Evolutionary conservation across 805 yeast species (phyloP), one percentile per base, ranked within the genome.

Genomic region (Candida boleticola): DNA sequence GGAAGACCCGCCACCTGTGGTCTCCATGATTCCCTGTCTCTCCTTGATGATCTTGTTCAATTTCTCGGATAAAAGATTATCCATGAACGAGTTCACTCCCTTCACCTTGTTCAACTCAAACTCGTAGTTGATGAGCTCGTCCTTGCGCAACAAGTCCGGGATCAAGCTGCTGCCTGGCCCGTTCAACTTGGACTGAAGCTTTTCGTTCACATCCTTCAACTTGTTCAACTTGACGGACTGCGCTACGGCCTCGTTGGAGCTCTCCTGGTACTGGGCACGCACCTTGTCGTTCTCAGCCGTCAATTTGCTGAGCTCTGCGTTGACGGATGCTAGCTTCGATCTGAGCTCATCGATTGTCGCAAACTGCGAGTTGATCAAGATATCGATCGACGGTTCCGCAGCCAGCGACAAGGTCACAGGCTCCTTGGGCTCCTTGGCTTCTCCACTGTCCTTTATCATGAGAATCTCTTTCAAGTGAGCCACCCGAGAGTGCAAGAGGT

Each of bases 151-250:
- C 29, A 69, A 54, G 2, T 62, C 48, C 1, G 74, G 74, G 20
- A 70, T 52, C 1, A 60, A 42, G 20, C 51, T 54, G 50, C 61
- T 58, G 2, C 74, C 74, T 1, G 67, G 65, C 0, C 71, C 69
- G 29, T 53, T 52, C 4, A 61, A 32, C 43, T 63, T 63, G 10
- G 31, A 30, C 11, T 46, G 49, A 4, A 66, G 48, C 30, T 41
- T 43, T 0, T 16, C 23, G 32, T 58, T 55, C 20, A 48, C 51
- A 2, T 48, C 55, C 35, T 55, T 58, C 4, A 57, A 43, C 5
- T 39, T 40, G 4, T 39, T 47, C 5, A 68, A 46, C 32, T 49
- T 48, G 1, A 45, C 44, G 3, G 68, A 56, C 10, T 57, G 47
- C 29, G 54, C 57, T 1, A 61, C 66, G 1, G 74, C 74, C 23